Evolutionary conservation across 768 basidiomycete genomes (phyloP), one percentile per base, ranked within the genome.

Genomic region (Epithele typhae): DNA sequence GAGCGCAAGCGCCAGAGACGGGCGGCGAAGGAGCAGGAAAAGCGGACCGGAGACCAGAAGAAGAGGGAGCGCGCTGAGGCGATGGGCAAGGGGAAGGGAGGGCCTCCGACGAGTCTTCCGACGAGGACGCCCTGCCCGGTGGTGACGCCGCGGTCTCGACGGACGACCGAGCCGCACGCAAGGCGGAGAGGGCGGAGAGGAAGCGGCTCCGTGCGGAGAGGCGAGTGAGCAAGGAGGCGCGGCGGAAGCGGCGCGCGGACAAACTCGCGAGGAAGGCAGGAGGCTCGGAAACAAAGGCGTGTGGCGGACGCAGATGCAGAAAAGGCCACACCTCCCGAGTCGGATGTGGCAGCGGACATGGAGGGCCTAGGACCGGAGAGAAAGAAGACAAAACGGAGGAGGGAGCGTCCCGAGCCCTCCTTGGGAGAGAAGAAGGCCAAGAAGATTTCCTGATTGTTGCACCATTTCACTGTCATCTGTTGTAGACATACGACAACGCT

Each of bases 171-270:
- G 51, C 46, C 7, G 35, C 25, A 39, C 40, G 44, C 17, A 49
- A 37, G 37, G 48, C 40, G 15, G 55, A 42, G 34, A 53, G 51
- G 37, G 54, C 45, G 30, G 61, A 59, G 51, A 49, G 54, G 40
- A 58, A 47, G 45, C 50, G 49, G 33, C 45, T 45, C 43, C 52
- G 47, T 38, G 61, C 48, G n/a, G 61, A 62, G 40, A 62, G 54
- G 43, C 48, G 52, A 14, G 59, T 59, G 14, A 49, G 54, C 19
- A 62, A 60, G 44, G 59, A 60, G 46, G 57, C 52, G 44, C 56
- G 21, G 37, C 48, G 51, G 27, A 39, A 37, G 39, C 40, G 38
- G 45, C 51, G 50, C 25, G 55, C 47, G 7, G 48, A 55, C 24
- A 39, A 36, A n/a, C 40, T 14, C 8, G 27, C 27, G 27, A 30